A percentile compares a stretch with the other conserved stretches of the same genome.
Evolutionary conservation across 2,329 filamentous ascomycete genomes (phyloP).

Genomic region (Colletotrichum sp.): DNA sequence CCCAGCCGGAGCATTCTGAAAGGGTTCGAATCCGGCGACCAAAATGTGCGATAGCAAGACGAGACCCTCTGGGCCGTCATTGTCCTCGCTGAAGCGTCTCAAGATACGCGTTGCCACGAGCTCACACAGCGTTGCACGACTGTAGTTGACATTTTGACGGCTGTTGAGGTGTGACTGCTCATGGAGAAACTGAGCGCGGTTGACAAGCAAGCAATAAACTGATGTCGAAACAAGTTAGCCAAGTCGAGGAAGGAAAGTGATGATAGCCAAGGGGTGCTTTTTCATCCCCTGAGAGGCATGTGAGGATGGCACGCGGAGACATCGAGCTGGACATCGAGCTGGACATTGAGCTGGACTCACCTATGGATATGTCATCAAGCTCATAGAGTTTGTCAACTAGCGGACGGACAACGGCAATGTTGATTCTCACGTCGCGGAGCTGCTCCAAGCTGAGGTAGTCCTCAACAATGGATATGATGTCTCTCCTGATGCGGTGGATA

Average conservation of each 20-base stretch:
- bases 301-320: neutral
- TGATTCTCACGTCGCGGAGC: constrained; percentile 81
- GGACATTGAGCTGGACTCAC: constrained; percentile 42
- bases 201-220: constrained; percentile 86
- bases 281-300: neutral
- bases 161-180: constrained; percentile 79
- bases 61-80: constrained; percentile 72
- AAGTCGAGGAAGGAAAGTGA: neutral
- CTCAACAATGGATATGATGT: constrained; percentile 68
- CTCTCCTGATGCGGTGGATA: constrained; percentile 73
- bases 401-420: constrained; percentile 78
- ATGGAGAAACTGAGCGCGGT: constrained; percentile 78
- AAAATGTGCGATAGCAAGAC: constrained; percentile 79
- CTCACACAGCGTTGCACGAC: constrained; percentile 80
- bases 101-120: constrained; percentile 80
- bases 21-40: constrained; percentile 84
- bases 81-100: constrained; percentile 79
- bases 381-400: constrained; percentile 85
- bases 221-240: neutral
- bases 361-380: constrained; percentile 78
- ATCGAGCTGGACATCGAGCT: constrained; percentile 22
- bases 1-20: constrained; percentile 78
- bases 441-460: constrained; percentile 74
- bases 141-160: constrained; percentile 81
- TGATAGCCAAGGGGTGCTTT: neutral